Conservation (phyloP, 176 grass and related monocot genomes). For the Rhynchospora breviuscula region DNA sequence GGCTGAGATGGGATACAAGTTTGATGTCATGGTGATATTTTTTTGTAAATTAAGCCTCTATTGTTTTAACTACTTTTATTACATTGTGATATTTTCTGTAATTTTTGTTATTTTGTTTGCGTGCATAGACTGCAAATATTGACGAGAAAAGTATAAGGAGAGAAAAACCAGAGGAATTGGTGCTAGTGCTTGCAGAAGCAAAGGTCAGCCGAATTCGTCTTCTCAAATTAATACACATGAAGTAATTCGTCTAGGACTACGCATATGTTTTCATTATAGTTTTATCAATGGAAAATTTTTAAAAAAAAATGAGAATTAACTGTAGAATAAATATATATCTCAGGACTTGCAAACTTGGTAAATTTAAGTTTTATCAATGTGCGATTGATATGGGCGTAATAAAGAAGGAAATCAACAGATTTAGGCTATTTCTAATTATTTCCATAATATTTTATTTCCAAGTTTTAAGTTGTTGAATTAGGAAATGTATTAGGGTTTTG, state of each 20-base stretch:
- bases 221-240: neutral
- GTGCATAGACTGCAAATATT: conserved; percentile 76
- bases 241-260: neutral
- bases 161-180: conserved; percentile 73
- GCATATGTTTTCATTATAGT: neutral
- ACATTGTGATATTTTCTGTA: neutral
- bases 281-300: neutral
- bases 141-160: conserved; percentile 90
- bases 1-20: conserved; percentile 67
- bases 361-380: neutral
- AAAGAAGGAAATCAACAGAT: no score
- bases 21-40: conserved; percentile 80
- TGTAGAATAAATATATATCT: neutral
- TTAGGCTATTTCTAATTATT: no score
- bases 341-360: neutral
- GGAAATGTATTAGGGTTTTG: no score
- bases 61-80: neutral
- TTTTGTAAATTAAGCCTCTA: neutral
- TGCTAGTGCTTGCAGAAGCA: conserved; percentile 82
- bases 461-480: no score
- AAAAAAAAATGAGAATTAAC: neutral
- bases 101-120: conserved; percentile 14
- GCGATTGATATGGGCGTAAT: no score
- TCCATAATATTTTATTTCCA: no score
- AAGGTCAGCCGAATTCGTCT: conserved; percentile 44